A percentile compares a stretch with the other conserved stretches of the same genome.
Evolutionary conservation across 2,329 filamentous ascomycete species (phyloP).

Genomic region (Cladosporium sphaerospermum): DNA sequence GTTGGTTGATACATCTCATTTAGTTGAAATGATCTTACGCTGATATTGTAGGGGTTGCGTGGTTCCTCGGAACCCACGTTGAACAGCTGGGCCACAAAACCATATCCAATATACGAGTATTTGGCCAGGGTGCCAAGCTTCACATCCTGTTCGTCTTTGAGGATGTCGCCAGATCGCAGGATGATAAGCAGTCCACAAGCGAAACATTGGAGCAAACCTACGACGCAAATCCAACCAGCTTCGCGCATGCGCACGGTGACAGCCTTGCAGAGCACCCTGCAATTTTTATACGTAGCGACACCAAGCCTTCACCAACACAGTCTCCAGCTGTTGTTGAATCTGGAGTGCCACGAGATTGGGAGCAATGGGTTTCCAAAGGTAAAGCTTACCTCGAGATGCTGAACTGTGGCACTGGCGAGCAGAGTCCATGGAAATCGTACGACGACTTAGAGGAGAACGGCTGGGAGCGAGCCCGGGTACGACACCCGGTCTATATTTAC

Average conservation of each 20-base stretch:
- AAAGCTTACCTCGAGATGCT: constrained; percentile 1
- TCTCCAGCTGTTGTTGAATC: too few relatives aligned
- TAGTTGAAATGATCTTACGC: not conserved
- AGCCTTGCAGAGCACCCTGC: too few relatives aligned
- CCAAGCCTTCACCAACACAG: too few relatives aligned
- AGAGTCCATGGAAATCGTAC: constrained; percentile 8
- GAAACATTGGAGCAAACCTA: too few relatives aligned
- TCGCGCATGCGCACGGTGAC: too few relatives aligned
- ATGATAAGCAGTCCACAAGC: not conserved
- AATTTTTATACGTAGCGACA: too few relatives aligned
- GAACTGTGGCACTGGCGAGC: not conserved
- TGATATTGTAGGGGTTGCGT: not conserved
- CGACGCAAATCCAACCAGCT: too few relatives aligned
- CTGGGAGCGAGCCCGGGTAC: not conserved
- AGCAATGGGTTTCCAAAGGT: not conserved
- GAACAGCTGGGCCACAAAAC: constrained; percentile 3
- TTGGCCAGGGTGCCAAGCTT: not conserved
- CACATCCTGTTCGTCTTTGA: not conserved
- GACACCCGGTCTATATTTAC: not conserved
- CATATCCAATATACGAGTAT: not conserved
- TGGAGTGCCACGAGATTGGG: not conserved
- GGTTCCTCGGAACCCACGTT: not conserved
- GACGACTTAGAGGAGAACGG: constrained; percentile 5
- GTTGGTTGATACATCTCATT: not conserved
- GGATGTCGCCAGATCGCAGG: not conserved